phyloP scores from a whole-genome alignment of 768 basidiomycete genomes.

The Russula vinacea region DNA sequence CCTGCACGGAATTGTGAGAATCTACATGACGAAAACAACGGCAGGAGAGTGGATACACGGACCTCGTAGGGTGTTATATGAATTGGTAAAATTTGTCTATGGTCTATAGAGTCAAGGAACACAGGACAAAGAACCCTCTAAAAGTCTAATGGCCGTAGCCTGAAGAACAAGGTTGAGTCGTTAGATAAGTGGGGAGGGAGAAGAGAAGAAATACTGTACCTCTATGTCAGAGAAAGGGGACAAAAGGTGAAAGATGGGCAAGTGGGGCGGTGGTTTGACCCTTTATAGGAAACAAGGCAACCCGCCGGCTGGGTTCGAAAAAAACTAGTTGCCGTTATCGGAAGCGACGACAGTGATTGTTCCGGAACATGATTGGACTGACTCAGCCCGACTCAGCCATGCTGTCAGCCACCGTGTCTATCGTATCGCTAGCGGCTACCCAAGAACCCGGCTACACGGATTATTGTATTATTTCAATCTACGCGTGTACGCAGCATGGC shows the following conservation, averaged over 20 bases:
- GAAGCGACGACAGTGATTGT: background rate
- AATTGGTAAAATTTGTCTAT: slow-evolving; percentile 33
- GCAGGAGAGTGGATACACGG: slow-evolving; percentile 35
- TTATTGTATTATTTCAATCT: background rate
- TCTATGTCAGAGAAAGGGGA: slow-evolving; percentile 38
- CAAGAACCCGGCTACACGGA: background rate
- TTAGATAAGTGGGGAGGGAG: slow-evolving; percentile 8
- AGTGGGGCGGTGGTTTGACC: too few species aligned
- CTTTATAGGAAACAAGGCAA: slow-evolving; percentile 8
- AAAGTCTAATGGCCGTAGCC: slow-evolving; percentile 47
- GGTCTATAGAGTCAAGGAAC: slow-evolving; percentile 36
- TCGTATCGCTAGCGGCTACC: background rate
- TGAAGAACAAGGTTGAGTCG: slow-evolving; percentile 21
- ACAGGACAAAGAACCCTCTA: slow-evolving; percentile 68
- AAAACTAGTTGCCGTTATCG: slow-evolving; percentile 8
- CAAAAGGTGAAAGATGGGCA: slow-evolving; percentile 34
- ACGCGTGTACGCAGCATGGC: background rate
- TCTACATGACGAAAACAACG: slow-evolving; percentile 16
- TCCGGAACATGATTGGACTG: background rate
- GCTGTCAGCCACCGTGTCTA: background rate
- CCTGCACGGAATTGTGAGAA: slow-evolving; percentile 38
- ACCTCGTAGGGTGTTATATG: slow-evolving; percentile 41
- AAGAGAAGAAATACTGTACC: slow-evolving; percentile 37
- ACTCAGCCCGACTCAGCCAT: too few species aligned
- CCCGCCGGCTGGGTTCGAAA: slow-evolving; percentile 26